Percentiles rank a stretch among this genome's conserved stretches.
phyloP scores from a whole-genome alignment of 2,329 filamentous ascomycete species.

The Metarhizium sp. region DNA sequence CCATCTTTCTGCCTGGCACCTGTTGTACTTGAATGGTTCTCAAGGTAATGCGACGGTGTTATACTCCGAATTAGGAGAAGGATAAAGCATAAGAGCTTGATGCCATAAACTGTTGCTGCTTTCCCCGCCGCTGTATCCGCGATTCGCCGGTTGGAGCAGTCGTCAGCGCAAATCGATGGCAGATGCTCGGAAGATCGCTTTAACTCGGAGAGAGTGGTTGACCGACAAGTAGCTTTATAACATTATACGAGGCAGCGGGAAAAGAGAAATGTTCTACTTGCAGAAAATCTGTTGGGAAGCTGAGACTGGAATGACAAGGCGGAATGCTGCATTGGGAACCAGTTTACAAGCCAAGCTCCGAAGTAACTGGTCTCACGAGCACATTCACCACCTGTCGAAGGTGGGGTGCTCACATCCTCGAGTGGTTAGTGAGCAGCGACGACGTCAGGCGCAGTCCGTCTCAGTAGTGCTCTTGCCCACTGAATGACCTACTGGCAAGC shows the following conservation, averaged over 20 bases:
- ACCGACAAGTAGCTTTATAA: background rate
- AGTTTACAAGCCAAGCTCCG: constrained; percentile 1
- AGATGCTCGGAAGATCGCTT: background rate
- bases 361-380: background rate
- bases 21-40: background rate
- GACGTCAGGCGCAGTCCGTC: constrained; percentile 7
- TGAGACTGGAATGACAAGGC: background rate
- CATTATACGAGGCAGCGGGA: background rate
- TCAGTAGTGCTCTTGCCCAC: background rate
- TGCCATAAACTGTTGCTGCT: background rate
- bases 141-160: background rate
- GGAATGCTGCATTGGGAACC: background rate
- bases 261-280: background rate
- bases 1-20: constrained; percentile 19
- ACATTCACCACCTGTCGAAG: background rate
- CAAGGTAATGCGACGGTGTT: background rate
- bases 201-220: background rate
- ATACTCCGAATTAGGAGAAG: background rate
- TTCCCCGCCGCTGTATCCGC: background rate
- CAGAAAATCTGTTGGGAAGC: background rate
- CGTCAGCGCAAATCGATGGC: background rate
- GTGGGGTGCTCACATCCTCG: background rate
- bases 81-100: background rate
- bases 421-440: background rate
- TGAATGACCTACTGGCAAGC: background rate